Percentiles rank a stretch among this genome's conserved stretches.
Conservation (phyloP, 1,139 yeast genomes). For the Kodamaea sp. region DNA sequence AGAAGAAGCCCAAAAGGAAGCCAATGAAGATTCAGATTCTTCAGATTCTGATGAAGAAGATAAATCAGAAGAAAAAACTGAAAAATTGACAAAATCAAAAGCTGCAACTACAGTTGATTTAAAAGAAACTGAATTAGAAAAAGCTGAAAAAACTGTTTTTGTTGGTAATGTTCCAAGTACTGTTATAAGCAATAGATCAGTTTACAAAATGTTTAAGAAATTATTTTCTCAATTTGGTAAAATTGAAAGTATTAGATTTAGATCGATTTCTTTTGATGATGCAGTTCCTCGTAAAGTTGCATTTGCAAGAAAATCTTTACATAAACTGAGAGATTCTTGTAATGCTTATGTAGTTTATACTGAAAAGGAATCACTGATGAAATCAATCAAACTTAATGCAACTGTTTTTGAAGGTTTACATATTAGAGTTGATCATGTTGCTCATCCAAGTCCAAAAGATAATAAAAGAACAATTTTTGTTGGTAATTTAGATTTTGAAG, state of each 20-base stretch:
- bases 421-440: conserved; percentile 83
- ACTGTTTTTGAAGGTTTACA: conserved; percentile 67
- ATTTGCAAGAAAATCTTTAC: conserved; percentile 75
- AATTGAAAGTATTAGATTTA: conserved; percentile 74
- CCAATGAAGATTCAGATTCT: conserved; percentile 10
- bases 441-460: conserved; percentile 87
- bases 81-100: conserved; percentile 3
- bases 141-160: conserved; percentile 85
- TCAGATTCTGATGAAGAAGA: conserved; percentile 11
- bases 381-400: conserved; percentile 62
- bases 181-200: conserved; percentile 61
- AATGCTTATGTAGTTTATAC: conserved; percentile 85
- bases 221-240: conserved; percentile 56
- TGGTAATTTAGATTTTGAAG: conserved; percentile 93
- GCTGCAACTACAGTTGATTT: conserved; percentile 42
- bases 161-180: conserved; percentile 77
- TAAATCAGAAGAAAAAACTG: conserved; percentile 9
- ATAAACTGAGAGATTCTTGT: conserved; percentile 71
- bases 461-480: conserved; percentile 83
- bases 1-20: conserved; percentile 16
- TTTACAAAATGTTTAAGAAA: conserved; percentile 61
- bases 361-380: conserved; percentile 49
- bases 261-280: conserved; percentile 89
- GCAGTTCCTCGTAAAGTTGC: conserved; percentile 91
- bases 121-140: conserved; percentile 68